Base-by-base conservation (phyloP, 108 stramenopile genomes). In the Schizochytrium sp. region DNA sequence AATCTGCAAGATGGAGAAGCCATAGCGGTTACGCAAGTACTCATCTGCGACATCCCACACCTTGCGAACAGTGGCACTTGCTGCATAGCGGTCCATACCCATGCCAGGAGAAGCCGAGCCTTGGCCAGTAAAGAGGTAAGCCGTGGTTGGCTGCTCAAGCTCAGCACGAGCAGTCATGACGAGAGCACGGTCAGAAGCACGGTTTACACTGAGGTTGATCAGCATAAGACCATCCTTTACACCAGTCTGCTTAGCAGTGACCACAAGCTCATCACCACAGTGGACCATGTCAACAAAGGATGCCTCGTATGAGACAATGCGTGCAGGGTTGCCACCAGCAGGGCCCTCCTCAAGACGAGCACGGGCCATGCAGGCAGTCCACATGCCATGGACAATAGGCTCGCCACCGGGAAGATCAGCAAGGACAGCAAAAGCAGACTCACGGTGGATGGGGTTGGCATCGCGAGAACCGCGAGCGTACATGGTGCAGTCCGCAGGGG, bases 321-420 rank as follows among this genome's bases (percentile, higher is more conserved):
- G 88, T 47, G 12, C 38, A 44, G 10, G 17, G 0, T 87, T 57
- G 8, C 87, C 55, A 8, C 12, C 28, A 1, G 76, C 76, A 8
- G 5, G 56, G 55, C n/a, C 28, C 40, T 61, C 41, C 60, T 61
- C 88, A 19, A 88, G 59, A 8, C 42, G 45, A 4, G 17, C 41
- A 12, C 41, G 88, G 7, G 59, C 58, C 55, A 57, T 88, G 4
- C 58, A 57, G 44, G 58, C 56, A 44, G 76, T 72, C 89, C 89
- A 89, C 89, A 89, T 89, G 89, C 89, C 89, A 47, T 89, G 89
- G 4, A 56, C 53, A 40, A 89, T 89, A n/a, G 89, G 41, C 53
- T 83, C 28, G 76, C 76, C 76, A 3, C 41, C 72, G 3, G 89
- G 89, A 8, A 89, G 76, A n/a, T 88, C 57, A 0, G 89, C 89